These are phyloP conservation scores for Cinnamomum chago DNA, from an alignment of 164 flowering plant genomes.

Conservation along the genomic window DNA sequence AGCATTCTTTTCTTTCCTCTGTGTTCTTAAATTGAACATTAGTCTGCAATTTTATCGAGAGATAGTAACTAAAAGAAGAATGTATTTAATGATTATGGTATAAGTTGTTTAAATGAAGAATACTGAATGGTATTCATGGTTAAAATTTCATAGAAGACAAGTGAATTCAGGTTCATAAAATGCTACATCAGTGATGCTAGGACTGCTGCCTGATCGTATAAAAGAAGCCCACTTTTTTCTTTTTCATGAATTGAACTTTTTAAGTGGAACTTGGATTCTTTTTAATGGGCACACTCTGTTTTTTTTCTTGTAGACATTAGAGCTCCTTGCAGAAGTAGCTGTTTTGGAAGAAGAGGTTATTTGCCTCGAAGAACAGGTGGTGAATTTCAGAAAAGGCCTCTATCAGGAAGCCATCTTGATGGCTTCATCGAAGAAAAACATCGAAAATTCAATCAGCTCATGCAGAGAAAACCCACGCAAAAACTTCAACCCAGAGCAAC, in stretches of 20 bases:
- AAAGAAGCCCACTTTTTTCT: neutral
- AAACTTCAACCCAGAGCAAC: slow-evolving; percentile 24
- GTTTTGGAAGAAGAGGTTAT: slow-evolving; percentile 94
- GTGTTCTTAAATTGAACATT: neutral
- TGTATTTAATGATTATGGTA: neutral
- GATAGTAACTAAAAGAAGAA: neutral
- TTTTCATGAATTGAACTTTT: neutral
- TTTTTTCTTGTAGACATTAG: slow-evolving; percentile 47
- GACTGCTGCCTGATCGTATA: neutral
- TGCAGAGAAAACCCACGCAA: slow-evolving; percentile 13
- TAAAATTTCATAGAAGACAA: neutral
- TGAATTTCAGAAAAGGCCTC: slow-evolving; percentile 72
- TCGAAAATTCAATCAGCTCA: slow-evolving; percentile 23
- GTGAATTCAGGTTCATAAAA: neutral
- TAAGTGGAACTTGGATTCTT: neutral
- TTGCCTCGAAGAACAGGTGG: slow-evolving; percentile 82
- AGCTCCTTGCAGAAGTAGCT: slow-evolving; percentile 95
- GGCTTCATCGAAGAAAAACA: slow-evolving; percentile 52
- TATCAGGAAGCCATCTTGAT: slow-evolving; percentile 73
- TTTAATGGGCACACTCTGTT: neutral
- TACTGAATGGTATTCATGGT: neutral
- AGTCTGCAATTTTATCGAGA: neutral
- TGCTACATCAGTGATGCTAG: neutral
- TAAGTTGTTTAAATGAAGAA: neutral
- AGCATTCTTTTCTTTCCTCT: slow-evolving; percentile 20